phyloP scores from a whole-genome alignment of 108 stramenopile species.

The Nitzschia palea region DNA sequence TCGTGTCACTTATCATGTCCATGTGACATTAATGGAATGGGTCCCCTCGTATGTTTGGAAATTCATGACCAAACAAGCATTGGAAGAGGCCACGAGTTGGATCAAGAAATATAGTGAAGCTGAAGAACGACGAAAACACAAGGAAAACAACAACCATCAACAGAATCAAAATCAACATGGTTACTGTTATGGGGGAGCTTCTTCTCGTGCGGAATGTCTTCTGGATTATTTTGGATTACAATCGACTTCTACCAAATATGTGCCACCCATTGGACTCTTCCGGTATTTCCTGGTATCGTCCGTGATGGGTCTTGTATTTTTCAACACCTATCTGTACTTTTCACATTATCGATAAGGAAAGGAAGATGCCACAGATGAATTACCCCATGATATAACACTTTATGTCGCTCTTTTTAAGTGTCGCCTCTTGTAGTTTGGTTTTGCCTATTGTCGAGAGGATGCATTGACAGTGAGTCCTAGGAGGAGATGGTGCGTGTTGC shows the following conservation, averaged over 20 bases:
- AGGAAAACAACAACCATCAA: background rate
- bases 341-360: conserved; percentile 11
- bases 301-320: background rate
- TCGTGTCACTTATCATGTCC: background rate
- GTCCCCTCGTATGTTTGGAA: background rate
- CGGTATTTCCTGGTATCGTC: conserved; percentile 2
- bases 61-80: conserved; percentile 3
- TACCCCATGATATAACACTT: too few relatives aligned
- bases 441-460: too few relatives aligned
- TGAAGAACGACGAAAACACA: background rate
- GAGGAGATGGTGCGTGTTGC: too few relatives aligned
- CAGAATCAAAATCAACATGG: background rate
- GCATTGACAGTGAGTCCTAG: too few relatives aligned
- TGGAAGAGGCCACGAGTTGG: background rate
- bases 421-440: too few relatives aligned
- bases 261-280: background rate
- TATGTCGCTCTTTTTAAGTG: too few relatives aligned
- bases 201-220: too few relatives aligned
- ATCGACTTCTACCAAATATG: too few relatives aligned
- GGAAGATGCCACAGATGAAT: too few relatives aligned
- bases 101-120: background rate
- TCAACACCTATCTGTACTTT: conserved; percentile 1
- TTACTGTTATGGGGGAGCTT: background rate
- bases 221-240: too few relatives aligned
- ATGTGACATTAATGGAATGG: background rate